Conservation (phyloP, 2,329 filamentous ascomycete species). For the Alternaria hordeiaustralica region DNA sequence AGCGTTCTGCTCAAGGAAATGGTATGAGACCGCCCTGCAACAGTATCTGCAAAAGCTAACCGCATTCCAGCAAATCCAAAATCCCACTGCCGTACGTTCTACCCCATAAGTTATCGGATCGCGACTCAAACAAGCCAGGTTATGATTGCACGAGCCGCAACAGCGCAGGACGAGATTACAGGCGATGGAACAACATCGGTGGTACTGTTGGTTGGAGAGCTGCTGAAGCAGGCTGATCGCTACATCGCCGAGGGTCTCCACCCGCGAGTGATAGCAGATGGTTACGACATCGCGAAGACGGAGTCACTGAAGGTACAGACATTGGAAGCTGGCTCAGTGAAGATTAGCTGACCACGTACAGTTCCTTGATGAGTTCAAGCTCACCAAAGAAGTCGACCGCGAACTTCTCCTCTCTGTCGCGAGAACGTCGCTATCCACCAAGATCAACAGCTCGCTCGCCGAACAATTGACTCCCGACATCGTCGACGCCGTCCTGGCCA, state of each 20-base stretch:
- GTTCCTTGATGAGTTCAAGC: conserved; percentile 95
- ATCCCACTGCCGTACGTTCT: conserved; percentile 81
- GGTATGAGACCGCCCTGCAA: conserved; percentile 49
- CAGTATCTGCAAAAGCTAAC: conserved; percentile 16
- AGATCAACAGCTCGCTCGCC: conserved; percentile 87
- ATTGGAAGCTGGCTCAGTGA: background rate
- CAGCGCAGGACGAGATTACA: conserved; percentile 97
- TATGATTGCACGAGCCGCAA: conserved; percentile 81
- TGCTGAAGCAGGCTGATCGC: conserved; percentile 95
- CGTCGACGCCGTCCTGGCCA: conserved; percentile 93
- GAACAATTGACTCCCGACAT: conserved; percentile 92
- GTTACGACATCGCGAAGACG: conserved; percentile 94
- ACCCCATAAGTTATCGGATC: background rate
- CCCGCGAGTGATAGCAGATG: conserved; percentile 94
- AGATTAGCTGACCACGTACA: conserved; percentile 45
- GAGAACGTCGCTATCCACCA: conserved; percentile 91
- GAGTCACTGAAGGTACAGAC: conserved; percentile 79
- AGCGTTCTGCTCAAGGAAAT: conserved; percentile 79
- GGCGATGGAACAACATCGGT: conserved; percentile 98
- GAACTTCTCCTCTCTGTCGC: conserved; percentile 94
- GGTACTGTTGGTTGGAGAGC: conserved; percentile 91
- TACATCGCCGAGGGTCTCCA: conserved; percentile 97
- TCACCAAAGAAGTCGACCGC: conserved; percentile 84
- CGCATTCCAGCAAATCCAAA: conserved; percentile 79
- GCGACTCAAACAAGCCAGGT: conserved; percentile 50